phyloP scores from a whole-genome alignment of 129 eudicot species.

The Flaveria linearis region DNA sequence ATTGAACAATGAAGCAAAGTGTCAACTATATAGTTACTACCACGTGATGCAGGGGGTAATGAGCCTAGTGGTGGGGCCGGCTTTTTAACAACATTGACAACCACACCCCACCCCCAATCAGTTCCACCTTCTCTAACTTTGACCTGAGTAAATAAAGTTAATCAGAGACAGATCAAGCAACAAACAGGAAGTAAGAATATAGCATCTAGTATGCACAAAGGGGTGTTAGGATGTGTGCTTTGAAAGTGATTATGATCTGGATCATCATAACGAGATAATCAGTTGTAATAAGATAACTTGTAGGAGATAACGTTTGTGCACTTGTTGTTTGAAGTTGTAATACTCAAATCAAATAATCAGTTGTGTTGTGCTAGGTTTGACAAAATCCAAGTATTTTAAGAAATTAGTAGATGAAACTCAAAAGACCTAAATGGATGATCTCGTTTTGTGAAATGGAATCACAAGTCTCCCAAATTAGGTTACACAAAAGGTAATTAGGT shows the following conservation, averaged over 20 bases:
- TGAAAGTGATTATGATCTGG: not conserved
- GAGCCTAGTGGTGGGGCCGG: conserved; percentile 60
- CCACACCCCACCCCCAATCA: conserved; percentile 99
- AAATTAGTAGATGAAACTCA: too few relatives aligned
- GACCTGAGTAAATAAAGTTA: conserved; percentile 45
- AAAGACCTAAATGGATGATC: too few relatives aligned
- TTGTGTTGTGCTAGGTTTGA: too few relatives aligned
- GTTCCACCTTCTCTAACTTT: conserved; percentile 93
- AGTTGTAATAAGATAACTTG: not conserved
- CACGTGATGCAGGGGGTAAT: conserved; percentile 71
- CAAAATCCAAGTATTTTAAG: too few relatives aligned
- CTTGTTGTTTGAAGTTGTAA: too few relatives aligned
- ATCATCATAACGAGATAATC: not conserved
- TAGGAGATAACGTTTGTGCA: not conserved
- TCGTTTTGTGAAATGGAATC: too few relatives aligned
- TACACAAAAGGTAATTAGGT: too few relatives aligned
- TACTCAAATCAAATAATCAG: too few relatives aligned
- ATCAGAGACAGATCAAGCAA: not conserved
- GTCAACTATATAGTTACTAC: conserved; percentile 84
- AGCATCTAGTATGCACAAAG: not conserved
- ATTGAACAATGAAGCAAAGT: conserved; percentile 90
- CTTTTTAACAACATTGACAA: conserved; percentile 89
- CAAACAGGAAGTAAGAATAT: not conserved
- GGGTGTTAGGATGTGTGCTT: not conserved
- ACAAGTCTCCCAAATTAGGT: too few relatives aligned